These are phyloP conservation scores for Podaxis sp. DNA, from an alignment of 768 basidiomycete species.

Conservation along the genomic window DNA sequence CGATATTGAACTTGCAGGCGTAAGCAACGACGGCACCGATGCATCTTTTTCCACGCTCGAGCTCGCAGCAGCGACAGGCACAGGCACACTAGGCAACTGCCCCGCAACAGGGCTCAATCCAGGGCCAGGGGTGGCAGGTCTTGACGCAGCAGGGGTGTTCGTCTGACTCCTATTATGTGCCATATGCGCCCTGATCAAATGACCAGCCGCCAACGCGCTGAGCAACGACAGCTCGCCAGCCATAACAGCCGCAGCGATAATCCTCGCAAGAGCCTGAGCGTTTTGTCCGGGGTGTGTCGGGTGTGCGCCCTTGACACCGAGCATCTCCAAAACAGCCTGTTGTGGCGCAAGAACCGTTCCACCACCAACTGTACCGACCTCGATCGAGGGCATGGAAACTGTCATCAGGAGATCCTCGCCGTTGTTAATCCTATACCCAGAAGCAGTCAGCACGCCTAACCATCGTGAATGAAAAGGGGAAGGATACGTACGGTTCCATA, in stretches of 20 bases:
- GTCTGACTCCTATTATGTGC: constrained; percentile 86
- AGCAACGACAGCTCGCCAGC: constrained; percentile 94
- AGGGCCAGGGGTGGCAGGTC: constrained; percentile 59
- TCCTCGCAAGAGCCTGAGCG: constrained; percentile 83
- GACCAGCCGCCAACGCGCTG: constrained; percentile 91
- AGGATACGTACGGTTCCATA: constrained; percentile 88
- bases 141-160: constrained; percentile 70
- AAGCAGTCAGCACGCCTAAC: background rate
- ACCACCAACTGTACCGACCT: constrained; percentile 97
- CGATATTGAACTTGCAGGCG: constrained; percentile 2
- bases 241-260: constrained; percentile 94
- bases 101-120: constrained; percentile 4
- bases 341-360: constrained; percentile 94
- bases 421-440: constrained; percentile 65
- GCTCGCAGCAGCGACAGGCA: background rate
- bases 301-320: constrained; percentile 91
- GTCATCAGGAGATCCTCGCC: constrained; percentile 92
- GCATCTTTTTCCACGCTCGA: background rate
- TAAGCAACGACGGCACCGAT: background rate
- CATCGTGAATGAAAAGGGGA: constrained; percentile 9
- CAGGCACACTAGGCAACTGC: constrained; percentile 2
- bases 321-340: constrained; percentile 87
- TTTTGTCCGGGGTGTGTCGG: constrained; percentile 84
- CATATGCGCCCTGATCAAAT: constrained; percentile 91
- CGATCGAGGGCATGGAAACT: constrained; percentile 97